Evolutionary conservation across 495 filamentous ascomycete genomes (phyloP), one percentile per base, ranked within the genome.

Genomic region (Neurospora discreta): DNA sequence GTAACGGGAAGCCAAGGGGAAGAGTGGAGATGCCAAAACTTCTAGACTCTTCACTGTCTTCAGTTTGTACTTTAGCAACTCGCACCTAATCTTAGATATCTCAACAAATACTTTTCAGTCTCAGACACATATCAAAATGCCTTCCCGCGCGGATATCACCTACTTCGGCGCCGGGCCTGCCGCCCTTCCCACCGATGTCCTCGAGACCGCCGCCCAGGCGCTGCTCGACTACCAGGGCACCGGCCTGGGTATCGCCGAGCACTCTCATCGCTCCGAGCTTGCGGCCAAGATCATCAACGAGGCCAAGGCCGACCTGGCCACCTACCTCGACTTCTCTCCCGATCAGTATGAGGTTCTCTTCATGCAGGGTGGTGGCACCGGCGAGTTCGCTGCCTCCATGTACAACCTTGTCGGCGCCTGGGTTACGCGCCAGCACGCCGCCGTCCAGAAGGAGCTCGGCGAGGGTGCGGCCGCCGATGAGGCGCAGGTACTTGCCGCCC

Each of bases 111-210:
- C 39, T n/a, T 4, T 4, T 20, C 2, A 38, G 18, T 40, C 33
- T 16, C 68, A 20, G 33, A 68, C 36, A 70, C 30, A 71, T 10
- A 68, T 20, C 26, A 18, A 77, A 42, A 81, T 81, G 79, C 79
- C 79, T 44, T 65, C 78, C 40, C 74, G 78, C 23, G 68, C 77
- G n/a, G 79, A 81, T 9, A 78, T 81, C 72, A 78, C 77, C 40
- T 78, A 76, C 82, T 93, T 95, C 77, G 94, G 94, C 71, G 94
- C 94, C 33, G 94, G 94, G 71, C 94, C 94, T 58, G 93, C 94
- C 36, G 84, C 88, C 44, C 86, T 98, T 3, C 94, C 94, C 3
- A 95, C 91, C 10, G 75, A 86, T 13, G 90, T 98, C 36, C 87
- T 97, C 69, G 87, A 91, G 74, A 83, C 82, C 39, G 94, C 92